Conservation (phyloP, 2,329 filamentous ascomycete species). For the Aspergillus clavatus region DNA sequence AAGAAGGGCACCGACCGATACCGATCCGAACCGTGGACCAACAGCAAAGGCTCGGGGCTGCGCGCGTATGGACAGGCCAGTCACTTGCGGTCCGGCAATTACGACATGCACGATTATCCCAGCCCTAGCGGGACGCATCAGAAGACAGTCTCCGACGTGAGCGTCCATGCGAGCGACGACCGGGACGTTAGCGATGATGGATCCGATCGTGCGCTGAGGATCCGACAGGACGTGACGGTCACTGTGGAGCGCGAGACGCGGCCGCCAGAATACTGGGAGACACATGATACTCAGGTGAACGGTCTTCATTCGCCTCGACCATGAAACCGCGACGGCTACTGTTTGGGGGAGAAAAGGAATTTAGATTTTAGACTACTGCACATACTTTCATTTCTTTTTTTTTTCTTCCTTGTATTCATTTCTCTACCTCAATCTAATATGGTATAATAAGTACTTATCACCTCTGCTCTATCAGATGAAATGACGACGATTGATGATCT, state of each 20-base stretch:
- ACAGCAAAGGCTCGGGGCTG: constrained; percentile 24
- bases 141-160: constrained; percentile 27
- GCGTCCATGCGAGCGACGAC: constrained; percentile 24
- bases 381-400: too few species aligned
- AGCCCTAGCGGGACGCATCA: constrained; percentile 23
- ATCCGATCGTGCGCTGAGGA: constrained; percentile 34
- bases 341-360: too few species aligned
- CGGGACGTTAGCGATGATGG: constrained; percentile 32
- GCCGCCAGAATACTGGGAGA: too few species aligned
- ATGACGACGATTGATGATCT: too few species aligned
- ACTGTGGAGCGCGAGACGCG: constrained; percentile 18
- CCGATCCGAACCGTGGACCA: constrained; percentile 29
- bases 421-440: too few species aligned
- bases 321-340: too few species aligned
- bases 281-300: too few species aligned
- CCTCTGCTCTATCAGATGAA: too few species aligned
- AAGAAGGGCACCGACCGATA: constrained; percentile 31
- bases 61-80: constrained; percentile 27
- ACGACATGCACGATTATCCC: constrained; percentile 26
- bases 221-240: constrained; percentile 39
- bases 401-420: too few species aligned
- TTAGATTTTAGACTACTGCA: too few species aligned
- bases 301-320: too few species aligned
- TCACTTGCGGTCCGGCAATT: constrained; percentile 26
- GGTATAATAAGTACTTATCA: too few species aligned